Percentiles rank a stretch among this genome's conserved stretches.
These are phyloP conservation scores for Byssothecium circinans DNA, from an alignment of 2,329 filamentous ascomycete genomes.

Conservation along the genomic window DNA sequence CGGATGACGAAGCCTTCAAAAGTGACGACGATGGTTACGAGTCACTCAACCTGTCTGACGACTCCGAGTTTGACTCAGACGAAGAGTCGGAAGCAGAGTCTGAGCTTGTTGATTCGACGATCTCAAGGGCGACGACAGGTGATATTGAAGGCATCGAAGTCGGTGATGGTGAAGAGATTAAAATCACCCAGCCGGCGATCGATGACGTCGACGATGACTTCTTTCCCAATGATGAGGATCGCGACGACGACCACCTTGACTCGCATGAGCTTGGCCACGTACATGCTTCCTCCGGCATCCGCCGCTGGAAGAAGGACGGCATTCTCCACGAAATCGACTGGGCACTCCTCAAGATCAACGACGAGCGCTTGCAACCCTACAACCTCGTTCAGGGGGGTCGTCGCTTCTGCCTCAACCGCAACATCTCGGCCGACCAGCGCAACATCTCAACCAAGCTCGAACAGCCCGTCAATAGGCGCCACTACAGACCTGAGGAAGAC, in stretches of 20 bases:
- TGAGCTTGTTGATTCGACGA: conserved; percentile 28
- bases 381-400: conserved; percentile 67
- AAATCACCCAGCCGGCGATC: conserved; percentile 87
- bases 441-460: conserved; percentile 36
- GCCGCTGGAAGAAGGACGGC: conserved; percentile 70
- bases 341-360: conserved; percentile 82
- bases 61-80: conserved; percentile 55
- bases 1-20: conserved; percentile 56
- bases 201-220: conserved; percentile 84
- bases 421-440: conserved; percentile 29
- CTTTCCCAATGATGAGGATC: conserved; percentile 73
- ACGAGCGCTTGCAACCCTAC: conserved; percentile 68
- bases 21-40: conserved; percentile 38
- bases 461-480: conserved; percentile 37
- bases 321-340: conserved; percentile 91
- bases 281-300: conserved; percentile 87
- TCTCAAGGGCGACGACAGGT: conserved; percentile 47
- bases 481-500: conserved; percentile 41
- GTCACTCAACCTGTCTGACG: conserved; percentile 57
- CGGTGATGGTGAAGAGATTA: conserved; percentile 73
- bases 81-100: conserved; percentile 33
- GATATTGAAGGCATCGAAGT: conserved; percentile 79
- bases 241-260: conserved; percentile 76
- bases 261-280: conserved; percentile 80
- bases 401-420: conserved; percentile 36